Evolutionary conservation across 768 basidiomycete genomes (phyloP), one percentile per base, ranked within the genome.

Genomic region (Naganishia friedmannii): DNA sequence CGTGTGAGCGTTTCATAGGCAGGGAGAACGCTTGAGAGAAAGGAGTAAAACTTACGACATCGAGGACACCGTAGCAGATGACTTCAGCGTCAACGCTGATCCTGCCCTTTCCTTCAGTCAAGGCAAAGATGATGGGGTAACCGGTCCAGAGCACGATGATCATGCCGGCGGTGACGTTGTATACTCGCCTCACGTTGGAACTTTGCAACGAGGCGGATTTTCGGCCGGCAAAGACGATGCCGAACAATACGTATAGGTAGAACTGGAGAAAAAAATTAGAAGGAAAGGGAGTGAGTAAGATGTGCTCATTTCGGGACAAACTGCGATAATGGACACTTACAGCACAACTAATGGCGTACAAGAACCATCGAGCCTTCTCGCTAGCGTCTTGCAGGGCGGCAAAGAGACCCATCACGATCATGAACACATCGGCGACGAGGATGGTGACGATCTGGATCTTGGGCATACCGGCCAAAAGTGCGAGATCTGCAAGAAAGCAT

Each of bases 11-110:
- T 21, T 2, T 51, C n/a, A 51, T 46, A 42, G 42, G 42, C 48
- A 45, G 68, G 34, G 53, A 53, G 21, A 31, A 54, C 32, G 12
- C 15, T 7, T 12, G 10, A 29, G 21, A 15, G 15, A 45, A 60
- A 45, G 34, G n/a, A 46, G 17, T 13, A 15, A 32, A 12, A 77
- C 77, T 75, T 54, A 77, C 76, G 77, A 72, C 76, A 54, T 80
- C 79, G 19, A 80, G 74, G 9, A 80, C 71, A 70, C 74, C 79
- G 69, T 78, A 80, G 15, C 74, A 73, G 73, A 80, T 79, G 72
- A 80, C 74, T 67, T 80, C 79, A 17, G 76, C 73, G 70, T 79
- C 72, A 66, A 78, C 77, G 31, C 68, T 71, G 70, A 80, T 72
- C 66, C 67, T 77, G 73, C 75, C 77, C 58, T 74, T 74, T 10